Conservation (phyloP, 202 grass and related monocot genomes). For the Bolboschoenoplectus hybrid region DNA sequence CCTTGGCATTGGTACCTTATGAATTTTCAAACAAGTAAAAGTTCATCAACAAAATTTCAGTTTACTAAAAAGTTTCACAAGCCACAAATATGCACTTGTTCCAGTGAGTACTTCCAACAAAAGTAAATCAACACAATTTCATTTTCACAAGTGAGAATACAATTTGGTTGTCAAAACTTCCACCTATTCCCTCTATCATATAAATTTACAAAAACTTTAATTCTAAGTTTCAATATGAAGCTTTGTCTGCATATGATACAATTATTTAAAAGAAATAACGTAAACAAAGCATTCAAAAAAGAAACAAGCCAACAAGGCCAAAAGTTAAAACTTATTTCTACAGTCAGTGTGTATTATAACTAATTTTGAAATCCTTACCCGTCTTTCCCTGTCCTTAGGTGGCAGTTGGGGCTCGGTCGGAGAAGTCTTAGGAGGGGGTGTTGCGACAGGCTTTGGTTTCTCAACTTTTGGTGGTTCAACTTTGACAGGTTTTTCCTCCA, state of each 20-base stretch:
- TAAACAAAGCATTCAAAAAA: not conserved
- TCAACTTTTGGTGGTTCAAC: constrained; percentile 53
- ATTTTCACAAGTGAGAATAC: not conserved
- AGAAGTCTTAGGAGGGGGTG: constrained; percentile 53
- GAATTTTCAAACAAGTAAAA: not conserved
- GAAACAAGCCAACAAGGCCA: no score
- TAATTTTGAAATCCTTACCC: constrained; percentile 48
- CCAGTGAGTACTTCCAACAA: not conserved
- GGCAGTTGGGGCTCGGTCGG: constrained; percentile 86
- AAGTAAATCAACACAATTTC: constrained; percentile 25
- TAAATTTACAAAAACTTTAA: not conserved
- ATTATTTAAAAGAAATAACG: not conserved
- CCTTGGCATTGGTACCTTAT: constrained; percentile 89
- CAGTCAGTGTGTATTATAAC: not conserved
- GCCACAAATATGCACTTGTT: not conserved
- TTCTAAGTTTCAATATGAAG: not conserved
- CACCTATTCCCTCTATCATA: not conserved
- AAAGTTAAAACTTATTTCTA: not conserved
- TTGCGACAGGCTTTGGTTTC: constrained; percentile 45
- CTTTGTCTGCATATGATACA: not conserved
- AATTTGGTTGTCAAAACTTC: not conserved
- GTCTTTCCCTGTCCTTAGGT: constrained; percentile 84
- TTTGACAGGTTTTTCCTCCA: constrained; percentile 42
- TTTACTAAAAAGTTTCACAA: not conserved
- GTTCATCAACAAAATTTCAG: not conserved